A percentile compares a stretch with the other conserved stretches of the same genome.
These are phyloP conservation scores for Alternaria brassicae DNA, from an alignment of 2,329 filamentous ascomycete genomes.

Conservation along the genomic window DNA sequence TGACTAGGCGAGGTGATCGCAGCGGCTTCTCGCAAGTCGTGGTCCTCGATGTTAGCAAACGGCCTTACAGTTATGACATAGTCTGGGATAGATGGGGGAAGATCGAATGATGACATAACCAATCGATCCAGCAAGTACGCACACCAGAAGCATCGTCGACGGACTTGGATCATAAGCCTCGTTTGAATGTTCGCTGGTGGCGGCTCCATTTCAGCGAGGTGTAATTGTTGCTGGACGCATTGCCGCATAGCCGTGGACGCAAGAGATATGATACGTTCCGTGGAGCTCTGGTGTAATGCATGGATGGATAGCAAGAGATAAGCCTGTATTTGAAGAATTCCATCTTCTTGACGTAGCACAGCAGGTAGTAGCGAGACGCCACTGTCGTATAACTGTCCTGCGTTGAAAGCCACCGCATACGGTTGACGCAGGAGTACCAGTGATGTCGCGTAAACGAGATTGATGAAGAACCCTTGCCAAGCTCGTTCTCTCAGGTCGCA, in stretches of 20 bases:
- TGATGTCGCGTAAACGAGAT: slow-evolving; percentile 25
- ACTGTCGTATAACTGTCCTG: slow-evolving; percentile 19
- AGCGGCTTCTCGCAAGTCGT: slow-evolving; percentile 17
- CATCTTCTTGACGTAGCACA: slow-evolving; percentile 21
- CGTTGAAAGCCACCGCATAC: slow-evolving; percentile 11
- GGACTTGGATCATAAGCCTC: slow-evolving; percentile 18
- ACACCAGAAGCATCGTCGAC: slow-evolving; percentile 31
- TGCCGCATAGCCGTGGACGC: slow-evolving; percentile 26
- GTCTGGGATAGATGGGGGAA: slow-evolving; percentile 26
- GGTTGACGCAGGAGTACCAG: slow-evolving; percentile 19
- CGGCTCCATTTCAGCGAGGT: slow-evolving; percentile 24
- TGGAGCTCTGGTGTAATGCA: slow-evolving; percentile 29
- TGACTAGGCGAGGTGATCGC: slow-evolving; percentile 10
- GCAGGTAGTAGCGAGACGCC: slow-evolving; percentile 22
- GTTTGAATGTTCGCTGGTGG: slow-evolving; percentile 1
- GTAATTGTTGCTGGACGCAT: slow-evolving; percentile 30
- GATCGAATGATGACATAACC: slow-evolving; percentile 26
- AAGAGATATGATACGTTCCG: slow-evolving; percentile 27
- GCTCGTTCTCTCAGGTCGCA: slow-evolving; percentile 8
- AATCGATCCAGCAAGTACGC: slow-evolving; percentile 28
- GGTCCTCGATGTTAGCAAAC: slow-evolving; percentile 28
- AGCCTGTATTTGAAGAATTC: slow-evolving; percentile 27
- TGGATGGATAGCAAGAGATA: slow-evolving; percentile 26
- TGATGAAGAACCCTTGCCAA: slow-evolving; percentile 32
- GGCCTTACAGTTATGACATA: slow-evolving; percentile 23